Evolutionary conservation across 2,329 filamentous ascomycete species (phyloP), one percentile per base, ranked within the genome.

Genomic region (Colletotrichum chlorophyti): DNA sequence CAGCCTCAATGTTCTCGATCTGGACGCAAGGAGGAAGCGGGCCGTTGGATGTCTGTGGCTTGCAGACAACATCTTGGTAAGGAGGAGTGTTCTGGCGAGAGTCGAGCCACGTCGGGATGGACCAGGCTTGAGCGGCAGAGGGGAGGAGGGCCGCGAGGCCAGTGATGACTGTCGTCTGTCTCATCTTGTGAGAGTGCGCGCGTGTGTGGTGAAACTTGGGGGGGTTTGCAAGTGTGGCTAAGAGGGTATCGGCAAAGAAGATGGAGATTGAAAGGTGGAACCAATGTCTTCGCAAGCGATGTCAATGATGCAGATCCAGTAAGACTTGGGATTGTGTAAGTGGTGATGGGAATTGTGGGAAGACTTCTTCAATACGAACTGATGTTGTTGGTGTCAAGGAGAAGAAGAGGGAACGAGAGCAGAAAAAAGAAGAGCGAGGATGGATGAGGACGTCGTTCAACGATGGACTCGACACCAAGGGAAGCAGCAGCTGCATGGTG

Each of bases 1-100:
- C 55, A 0, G 57, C 45, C 58, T 71, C 69, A 47, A 74, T 70
- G 50, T 57, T 64, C 47, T 57, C 54, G 47, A 72, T 66, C 32
- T 67, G 63, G 43, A 69, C 53, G 57, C 72, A 74, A 14, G 70
- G 72, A 14, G 69, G 65, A 14, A 64, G 40, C 9, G 40, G 45
- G 37, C 50, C 48, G 32, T 42, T 42, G 9, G 43, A 27, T 14
- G 49, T 52, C 49, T 40, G 27, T n/a, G 61, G 61, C 43, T 58
- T 60, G 60, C 60, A 63, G 17, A 64, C 47, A 15, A 48, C 43
- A 19, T 63, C 60, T 35, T 53, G 53, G 35, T 52, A 50, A n/a
- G 57, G 38, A 17, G 23, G 12, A 15, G 37, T 58, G 40, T 66
- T 65, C 29, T 65, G 64, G 35, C 68, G 17, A 23, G 38, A 32